Percentiles rank a stretch among this genome's conserved stretches.
Evolutionary conservation across 345 rosid genomes (phyloP).

Genomic region (Pseudoturritis turrita): DNA sequence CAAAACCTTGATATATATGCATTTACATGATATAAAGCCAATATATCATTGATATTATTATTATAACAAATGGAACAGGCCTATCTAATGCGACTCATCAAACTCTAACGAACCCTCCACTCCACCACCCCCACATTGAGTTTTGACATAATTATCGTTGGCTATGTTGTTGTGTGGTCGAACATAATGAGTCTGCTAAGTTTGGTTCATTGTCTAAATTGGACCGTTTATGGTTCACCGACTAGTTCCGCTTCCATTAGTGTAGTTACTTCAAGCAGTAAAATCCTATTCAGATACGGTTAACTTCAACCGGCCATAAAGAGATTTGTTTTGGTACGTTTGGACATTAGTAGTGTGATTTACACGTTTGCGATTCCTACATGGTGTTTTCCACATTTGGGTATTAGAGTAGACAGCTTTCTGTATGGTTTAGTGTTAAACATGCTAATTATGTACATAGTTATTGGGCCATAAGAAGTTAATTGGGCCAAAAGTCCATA

Average conservation of each 20-base stretch:
- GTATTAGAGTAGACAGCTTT: neutral
- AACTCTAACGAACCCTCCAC: neutral
- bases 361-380: neutral
- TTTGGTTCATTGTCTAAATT: slow-evolving; percentile 20
- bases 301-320: neutral
- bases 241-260: neutral
- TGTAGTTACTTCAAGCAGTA: neutral
- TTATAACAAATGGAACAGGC: neutral
- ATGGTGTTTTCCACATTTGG: neutral
- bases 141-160: neutral
- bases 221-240: neutral
- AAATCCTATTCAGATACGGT: neutral
- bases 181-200: slow-evolving; percentile 3
- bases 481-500: neutral
- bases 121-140: neutral
- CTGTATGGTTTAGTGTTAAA: neutral
- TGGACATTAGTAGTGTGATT: neutral
- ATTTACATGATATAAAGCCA: neutral
- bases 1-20: no score
- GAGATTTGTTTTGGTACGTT: neutral
- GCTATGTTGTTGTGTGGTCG: neutral
- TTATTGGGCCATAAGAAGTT: slow-evolving; percentile 5
- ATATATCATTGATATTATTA: neutral
- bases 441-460: neutral
- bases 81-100: neutral